Conservation (phyloP, 768 basidiomycete genomes). For the Lactarius deliciosus region DNA sequence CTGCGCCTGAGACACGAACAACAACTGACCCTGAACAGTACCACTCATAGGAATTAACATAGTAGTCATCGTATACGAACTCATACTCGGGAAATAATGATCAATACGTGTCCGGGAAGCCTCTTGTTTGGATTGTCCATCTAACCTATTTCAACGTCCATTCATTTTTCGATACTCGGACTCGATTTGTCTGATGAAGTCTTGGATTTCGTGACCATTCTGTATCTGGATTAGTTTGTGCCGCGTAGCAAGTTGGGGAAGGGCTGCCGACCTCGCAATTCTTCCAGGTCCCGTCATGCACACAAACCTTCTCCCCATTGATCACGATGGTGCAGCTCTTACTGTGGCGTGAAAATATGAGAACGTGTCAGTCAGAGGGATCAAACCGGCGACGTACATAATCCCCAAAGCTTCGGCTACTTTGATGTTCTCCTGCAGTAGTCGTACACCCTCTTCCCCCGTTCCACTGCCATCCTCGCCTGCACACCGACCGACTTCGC, state of each 20-base stretch:
- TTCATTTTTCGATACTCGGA: conserved; percentile 71
- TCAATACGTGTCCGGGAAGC: conserved; percentile 4
- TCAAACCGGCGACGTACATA: conserved; percentile 43
- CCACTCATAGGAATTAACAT: conserved; percentile 88
- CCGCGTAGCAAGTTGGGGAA: not conserved
- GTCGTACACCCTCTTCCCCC: conserved; percentile 58
- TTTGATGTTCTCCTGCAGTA: conserved; percentile 61
- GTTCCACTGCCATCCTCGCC: conserved; percentile 64
- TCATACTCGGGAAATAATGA: conserved; percentile 58
- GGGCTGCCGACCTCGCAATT: conserved; percentile 62
- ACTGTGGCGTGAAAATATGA: conserved; percentile 37
- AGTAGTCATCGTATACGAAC: conserved; percentile 82
- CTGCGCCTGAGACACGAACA: conserved; percentile 17
- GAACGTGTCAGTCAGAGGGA: conserved; percentile 8
- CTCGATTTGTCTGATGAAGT: conserved; percentile 79
- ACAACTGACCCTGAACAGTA: conserved; percentile 53
- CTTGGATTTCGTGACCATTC: conserved; percentile 70
- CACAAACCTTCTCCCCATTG: conserved; percentile 62
- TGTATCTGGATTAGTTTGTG: conserved; percentile 34
- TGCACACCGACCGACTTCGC: conserved; percentile 56
- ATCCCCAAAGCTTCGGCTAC: conserved; percentile 50
- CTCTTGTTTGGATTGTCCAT: not conserved
- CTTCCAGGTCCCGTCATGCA: conserved; percentile 78
- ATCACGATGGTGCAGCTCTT: conserved; percentile 90
- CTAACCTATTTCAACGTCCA: conserved; percentile 18